phyloP scores from a whole-genome alignment of 495 filamentous ascomycete genomes.

The Penicillium diatomitis region DNA sequence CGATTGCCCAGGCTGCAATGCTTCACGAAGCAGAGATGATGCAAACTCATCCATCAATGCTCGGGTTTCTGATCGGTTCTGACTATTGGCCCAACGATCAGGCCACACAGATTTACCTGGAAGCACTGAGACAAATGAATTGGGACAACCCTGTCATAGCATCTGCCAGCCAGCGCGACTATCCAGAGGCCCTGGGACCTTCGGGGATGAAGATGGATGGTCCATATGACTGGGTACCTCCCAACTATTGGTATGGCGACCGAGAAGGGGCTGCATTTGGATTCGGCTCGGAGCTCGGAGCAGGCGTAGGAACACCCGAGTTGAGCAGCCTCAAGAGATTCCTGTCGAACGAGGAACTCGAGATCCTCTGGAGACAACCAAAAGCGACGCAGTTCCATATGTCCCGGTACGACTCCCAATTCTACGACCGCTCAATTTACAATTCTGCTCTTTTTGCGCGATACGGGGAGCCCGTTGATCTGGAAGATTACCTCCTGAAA shows the following conservation, averaged over 20 bases:
- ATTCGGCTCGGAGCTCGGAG: constrained; percentile 52
- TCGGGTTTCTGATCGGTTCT: constrained; percentile 49
- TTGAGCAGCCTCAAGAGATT: constrained; percentile 45
- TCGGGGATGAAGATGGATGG: constrained; percentile 60
- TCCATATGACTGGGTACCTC: constrained; percentile 60
- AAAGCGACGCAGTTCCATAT: constrained; percentile 50
- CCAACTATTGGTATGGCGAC: constrained; percentile 52
- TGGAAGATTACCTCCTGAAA: constrained; percentile 48
- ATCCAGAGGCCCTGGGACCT: constrained; percentile 39
- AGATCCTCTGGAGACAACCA: constrained; percentile 46
- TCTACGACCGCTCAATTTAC: constrained; percentile 47
- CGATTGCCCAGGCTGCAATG: constrained; percentile 44
- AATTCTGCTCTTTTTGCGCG: constrained; percentile 45
- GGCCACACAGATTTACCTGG: constrained; percentile 42
- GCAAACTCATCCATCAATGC: constrained; percentile 47
- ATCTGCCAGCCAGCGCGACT: constrained; percentile 48
- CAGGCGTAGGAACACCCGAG: constrained; percentile 55
- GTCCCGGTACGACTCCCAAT: constrained; percentile 42
- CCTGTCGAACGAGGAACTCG: constrained; percentile 39
- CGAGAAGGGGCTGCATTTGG: constrained; percentile 49
- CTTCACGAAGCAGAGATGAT: constrained; percentile 51
- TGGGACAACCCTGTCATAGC: constrained; percentile 50
- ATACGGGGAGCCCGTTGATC: constrained; percentile 40
- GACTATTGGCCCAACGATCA: constrained; percentile 55
- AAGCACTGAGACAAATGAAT: constrained; percentile 39